These are phyloP conservation scores for Taiozyma sp. DNA, from an alignment of 1,139 yeast genomes.

Conservation along the genomic window DNA sequence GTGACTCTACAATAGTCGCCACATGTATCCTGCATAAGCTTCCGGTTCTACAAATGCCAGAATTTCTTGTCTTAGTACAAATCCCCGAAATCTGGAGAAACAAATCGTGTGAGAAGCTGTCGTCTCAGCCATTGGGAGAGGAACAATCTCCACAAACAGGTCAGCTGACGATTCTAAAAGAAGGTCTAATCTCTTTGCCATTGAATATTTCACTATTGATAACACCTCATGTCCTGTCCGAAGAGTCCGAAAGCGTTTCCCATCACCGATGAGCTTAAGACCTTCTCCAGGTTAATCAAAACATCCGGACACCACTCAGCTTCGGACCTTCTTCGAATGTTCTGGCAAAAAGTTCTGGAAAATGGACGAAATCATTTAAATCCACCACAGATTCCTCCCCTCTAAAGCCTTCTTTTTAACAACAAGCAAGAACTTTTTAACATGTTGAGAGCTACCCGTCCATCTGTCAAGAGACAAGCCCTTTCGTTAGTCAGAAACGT, in stretches of 20 bases:
- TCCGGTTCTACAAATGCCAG: no score
- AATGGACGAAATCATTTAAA: slow-evolving; percentile 1
- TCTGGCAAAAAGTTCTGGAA: slow-evolving; percentile 13
- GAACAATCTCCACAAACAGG: no score
- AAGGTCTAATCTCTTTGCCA: no score
- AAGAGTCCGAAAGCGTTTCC: no score
- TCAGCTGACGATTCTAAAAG: no score
- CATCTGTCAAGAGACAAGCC: slow-evolving; percentile 39
- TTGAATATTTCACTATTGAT: no score
- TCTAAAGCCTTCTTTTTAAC: background rate
- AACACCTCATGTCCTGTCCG: no score
- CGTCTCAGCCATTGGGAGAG: background rate
- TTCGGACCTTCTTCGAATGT: background rate
- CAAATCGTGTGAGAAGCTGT: background rate
- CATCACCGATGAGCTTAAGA: background rate
- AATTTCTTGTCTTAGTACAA: background rate
- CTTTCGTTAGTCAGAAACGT: slow-evolving; percentile 49
- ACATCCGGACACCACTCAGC: background rate
- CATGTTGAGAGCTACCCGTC: slow-evolving; percentile 58
- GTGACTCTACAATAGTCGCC: no score
- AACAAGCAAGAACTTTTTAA: background rate
- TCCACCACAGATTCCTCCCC: background rate
- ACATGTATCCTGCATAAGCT: no score
- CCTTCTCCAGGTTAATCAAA: background rate
- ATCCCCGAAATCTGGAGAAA: background rate